phyloP scores from a whole-genome alignment of 164 flowering plant species.

The Vitis labrusca region DNA sequence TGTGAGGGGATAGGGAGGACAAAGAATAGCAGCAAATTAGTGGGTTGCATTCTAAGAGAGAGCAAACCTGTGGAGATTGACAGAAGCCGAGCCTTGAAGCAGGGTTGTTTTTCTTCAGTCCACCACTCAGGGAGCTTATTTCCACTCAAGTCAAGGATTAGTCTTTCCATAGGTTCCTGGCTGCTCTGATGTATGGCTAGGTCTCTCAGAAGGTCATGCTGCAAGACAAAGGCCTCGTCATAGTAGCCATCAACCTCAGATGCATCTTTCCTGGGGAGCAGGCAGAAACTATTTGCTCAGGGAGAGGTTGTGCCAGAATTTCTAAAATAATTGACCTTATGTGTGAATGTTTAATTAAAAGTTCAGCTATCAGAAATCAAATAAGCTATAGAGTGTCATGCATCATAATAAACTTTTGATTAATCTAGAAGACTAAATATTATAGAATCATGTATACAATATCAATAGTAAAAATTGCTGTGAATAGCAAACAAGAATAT shows the following conservation, averaged over 20 bases:
- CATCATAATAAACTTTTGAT: too few species aligned
- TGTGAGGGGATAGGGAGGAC: too few species aligned
- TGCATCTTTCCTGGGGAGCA: slow-evolving; percentile 28
- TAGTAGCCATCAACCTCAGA: slow-evolving; percentile 26
- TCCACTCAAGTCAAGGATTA: slow-evolving; percentile 25
- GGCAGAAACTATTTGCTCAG: background rate
- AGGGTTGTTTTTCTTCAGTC: slow-evolving; percentile 13
- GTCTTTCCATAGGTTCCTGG: slow-evolving; percentile 21
- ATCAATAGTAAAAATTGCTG: too few species aligned
- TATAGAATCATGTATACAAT: too few species aligned
- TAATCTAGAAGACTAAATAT: too few species aligned
- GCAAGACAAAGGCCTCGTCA: slow-evolving; percentile 28
- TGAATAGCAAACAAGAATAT: background rate
- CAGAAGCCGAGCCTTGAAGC: slow-evolving; percentile 25
- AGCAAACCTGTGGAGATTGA: slow-evolving; percentile 42
- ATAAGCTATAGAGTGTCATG: too few species aligned
- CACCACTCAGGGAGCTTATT: slow-evolving; percentile 28
- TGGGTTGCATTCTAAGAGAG: background rate
- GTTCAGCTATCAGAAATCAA: too few species aligned
- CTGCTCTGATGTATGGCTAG: slow-evolving; percentile 31
- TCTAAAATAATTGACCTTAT: too few species aligned
- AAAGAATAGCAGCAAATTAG: too few species aligned
- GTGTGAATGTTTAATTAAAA: too few species aligned
- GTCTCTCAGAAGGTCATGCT: slow-evolving; percentile 56
- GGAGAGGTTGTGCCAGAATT: too few species aligned